Conservation (phyloP, 306 rosid species). For the Begonia loranthoides region DNA sequence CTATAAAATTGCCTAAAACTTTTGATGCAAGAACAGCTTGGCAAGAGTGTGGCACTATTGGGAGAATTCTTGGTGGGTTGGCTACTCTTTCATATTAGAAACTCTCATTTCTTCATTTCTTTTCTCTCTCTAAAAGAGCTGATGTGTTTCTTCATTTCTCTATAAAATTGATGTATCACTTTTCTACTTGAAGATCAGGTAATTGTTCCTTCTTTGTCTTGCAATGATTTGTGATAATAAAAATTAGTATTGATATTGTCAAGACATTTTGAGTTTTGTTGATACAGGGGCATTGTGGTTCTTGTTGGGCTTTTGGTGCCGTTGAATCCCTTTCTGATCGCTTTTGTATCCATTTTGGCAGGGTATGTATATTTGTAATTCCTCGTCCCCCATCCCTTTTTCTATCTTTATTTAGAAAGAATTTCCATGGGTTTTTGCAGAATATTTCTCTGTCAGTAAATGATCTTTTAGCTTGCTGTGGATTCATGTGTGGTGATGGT, state of each 20-base stretch:
- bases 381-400: not conserved
- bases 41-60: constrained; percentile 66
- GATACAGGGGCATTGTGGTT: constrained; percentile 94
- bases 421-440: constrained; percentile 31
- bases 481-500: constrained; percentile 83
- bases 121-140: constrained; percentile 8
- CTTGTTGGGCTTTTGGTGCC: constrained; percentile 99
- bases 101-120: constrained; percentile 4
- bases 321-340: constrained; percentile 89
- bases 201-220: constrained; percentile 2
- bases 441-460: constrained; percentile 74
- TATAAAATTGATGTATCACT: constrained; percentile 21
- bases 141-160: constrained; percentile 4
- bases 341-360: constrained; percentile 58
- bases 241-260: constrained; percentile 5
- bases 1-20: constrained; percentile 45
- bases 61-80: constrained; percentile 60
- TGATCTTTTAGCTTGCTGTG: constrained; percentile 89
- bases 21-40: constrained; percentile 94
- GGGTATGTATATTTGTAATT: constrained; percentile 23
- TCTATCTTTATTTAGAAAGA: constrained; percentile 12
- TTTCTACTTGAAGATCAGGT: constrained; percentile 67
- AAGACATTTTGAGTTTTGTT: constrained; percentile 12
- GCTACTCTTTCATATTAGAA: not conserved
- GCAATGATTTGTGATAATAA: not conserved